Base-by-base conservation (phyloP, 441 rosid species). In the Flueggea neowawraea region DNA sequence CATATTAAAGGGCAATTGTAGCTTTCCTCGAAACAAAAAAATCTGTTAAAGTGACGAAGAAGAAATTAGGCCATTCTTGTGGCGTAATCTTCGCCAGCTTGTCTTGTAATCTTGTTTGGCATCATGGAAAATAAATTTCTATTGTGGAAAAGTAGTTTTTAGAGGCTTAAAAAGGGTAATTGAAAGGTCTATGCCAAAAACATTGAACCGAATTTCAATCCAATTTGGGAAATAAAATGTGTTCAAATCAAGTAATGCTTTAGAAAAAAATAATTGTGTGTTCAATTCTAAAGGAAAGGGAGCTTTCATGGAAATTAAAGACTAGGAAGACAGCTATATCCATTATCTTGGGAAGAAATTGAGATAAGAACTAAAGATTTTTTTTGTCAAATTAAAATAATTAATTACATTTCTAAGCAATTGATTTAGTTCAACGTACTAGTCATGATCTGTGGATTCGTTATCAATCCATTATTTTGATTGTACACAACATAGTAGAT, bases 1-100 rank as follows among this genome's bases (percentile, higher is more conserved):
- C 80, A 68, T 73, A 74, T 51, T 49, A 57, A 56, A 50, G 64
- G 39, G 80, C 64, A 60, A 63, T 60, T 58, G 76, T 53, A 36
- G 64, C 63, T 69, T 73, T 62, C 36, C 53, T 12, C 45, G 4
- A 32, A 49, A 5, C 15, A 10, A 41, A 28, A 15, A 48, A 68
- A 65, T 54, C 69, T 58, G 78, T 61, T 71, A 50, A 55, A 44
- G 60, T 16, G 13, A 47, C 49, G 52, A 68, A 58, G 12, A 12
- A 63, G 63, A 47, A 47, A 47, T 55, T 16, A 65, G 77, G 73
- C 60, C 63, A 66, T 69, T 12, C 67, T 67, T 62, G 33, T 66
- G 78, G 69, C 81, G 63, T 55, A 64, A 80, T 55, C 54, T 57
- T 17, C 6, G 71, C 63, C 12, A 44, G 59, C 55, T 57, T 70